A percentile compares a stretch with the other conserved stretches of the same genome.
Evolutionary conservation across 2,329 filamentous ascomycete species (phyloP).

Genomic region (Dactylellina drechsleri): DNA sequence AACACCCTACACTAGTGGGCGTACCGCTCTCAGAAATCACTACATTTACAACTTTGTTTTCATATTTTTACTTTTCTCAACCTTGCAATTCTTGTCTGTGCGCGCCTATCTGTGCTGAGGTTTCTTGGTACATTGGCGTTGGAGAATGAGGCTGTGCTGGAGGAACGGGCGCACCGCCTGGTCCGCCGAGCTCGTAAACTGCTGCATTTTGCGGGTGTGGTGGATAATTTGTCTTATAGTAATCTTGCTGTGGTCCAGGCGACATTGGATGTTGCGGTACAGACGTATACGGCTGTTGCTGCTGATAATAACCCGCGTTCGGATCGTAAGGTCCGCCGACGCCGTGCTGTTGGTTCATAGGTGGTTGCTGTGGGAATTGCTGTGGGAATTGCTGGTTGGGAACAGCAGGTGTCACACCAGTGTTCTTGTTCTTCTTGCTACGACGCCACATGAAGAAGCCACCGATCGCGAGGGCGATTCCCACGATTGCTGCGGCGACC

Average conservation of each 20-base stretch:
- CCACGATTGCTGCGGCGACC: conserved; percentile 38
- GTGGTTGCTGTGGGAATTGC: conserved; percentile 37
- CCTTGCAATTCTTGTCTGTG: conserved; percentile 39
- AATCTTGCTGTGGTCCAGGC: conserved; percentile 12
- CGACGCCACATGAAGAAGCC: conserved; percentile 52
- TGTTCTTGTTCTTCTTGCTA: conserved; percentile 14
- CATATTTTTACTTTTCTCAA: background rate
- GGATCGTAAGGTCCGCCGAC: conserved; percentile 5
- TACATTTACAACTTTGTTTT: too few species aligned
- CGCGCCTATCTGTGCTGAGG: conserved; percentile 9
- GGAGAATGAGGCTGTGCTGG: background rate
- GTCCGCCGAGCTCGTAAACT: conserved; percentile 36
- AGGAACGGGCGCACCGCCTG: conserved; percentile 1
- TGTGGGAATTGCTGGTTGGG: conserved; percentile 24
- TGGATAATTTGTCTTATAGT: conserved; percentile 33
- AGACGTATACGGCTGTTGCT: conserved; percentile 37
- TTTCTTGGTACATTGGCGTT: conserved; percentile 20
- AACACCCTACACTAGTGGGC: background rate
- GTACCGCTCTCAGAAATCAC: background rate
- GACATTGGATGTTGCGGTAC: conserved; percentile 17
- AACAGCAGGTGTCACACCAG: background rate
- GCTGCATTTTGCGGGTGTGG: background rate
- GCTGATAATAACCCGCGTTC: conserved; percentile 43
- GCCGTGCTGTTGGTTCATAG: conserved; percentile 16
- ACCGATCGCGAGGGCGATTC: conserved; percentile 43